Base-by-base conservation (phyloP, 768 basidiomycete species). In the Boletellus ananas region DNA sequence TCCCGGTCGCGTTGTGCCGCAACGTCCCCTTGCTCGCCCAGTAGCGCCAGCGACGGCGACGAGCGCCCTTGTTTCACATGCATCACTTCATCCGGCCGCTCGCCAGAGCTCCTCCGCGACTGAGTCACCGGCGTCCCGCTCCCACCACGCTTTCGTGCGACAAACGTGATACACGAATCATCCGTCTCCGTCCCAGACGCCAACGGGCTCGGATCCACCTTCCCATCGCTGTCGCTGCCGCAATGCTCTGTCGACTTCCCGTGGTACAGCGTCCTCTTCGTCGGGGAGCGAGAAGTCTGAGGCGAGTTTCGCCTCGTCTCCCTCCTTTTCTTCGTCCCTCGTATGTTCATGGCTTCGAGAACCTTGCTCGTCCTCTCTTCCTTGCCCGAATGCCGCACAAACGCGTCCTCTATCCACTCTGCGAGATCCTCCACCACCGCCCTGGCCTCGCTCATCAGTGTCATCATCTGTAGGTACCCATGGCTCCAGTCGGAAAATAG, bases 401-500 rank as follows among this genome's bases (percentile, higher is more conserved):
- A 98, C 35, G 84, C 79, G 49, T 84, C 82, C 57, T 84, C 80
- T 49, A 97, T 96, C 94, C 94, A 97, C 50, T 90, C 90, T 10
- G 86, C 94, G 52, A 94, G 74, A 55, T 91, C 87, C 54, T 82
- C 77, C 56, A 94, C 84, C 18, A 85, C 87, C 49, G 78, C 80
- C 62, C 77, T 80, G 14, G 89, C 91, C 59, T 94, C 93, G 36
- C 70, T 73, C 82, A 99, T 89, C 58, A 97, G 68, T 20, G 80
- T 72, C 34, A 87, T 79, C 95, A 99, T 99, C 73, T 96, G 95
- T 59, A 95, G 77, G 72, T 93, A 97, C 34, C 93, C 95, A 68
- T 96, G 94, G 60, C 90, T 92, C 96, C 94, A 97, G 42, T 94
- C 94, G 27, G 90, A 88, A 68, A 95, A 91, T 49, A 97, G 79